Base-by-base conservation (phyloP, 495 filamentous ascomycete species). In the Talaromyces wortmannii region DNA sequence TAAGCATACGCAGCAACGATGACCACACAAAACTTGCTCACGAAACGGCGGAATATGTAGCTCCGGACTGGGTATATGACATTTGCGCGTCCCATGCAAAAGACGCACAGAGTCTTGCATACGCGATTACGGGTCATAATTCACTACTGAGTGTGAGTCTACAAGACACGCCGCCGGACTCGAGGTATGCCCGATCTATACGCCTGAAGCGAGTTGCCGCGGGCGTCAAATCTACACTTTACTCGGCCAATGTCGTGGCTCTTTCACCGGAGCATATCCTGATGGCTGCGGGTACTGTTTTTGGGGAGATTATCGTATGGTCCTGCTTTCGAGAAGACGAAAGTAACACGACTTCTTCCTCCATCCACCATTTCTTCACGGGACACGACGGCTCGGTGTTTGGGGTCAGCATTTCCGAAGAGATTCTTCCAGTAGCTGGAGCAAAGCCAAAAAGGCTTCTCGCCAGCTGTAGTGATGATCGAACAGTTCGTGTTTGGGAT, bases 311-410 rank as follows among this genome's bases (percentile, higher is more conserved):
- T 30, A 74, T 96, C 11, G 79, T 96, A 3, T 97, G 92, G 92
- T 92, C 87, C 55, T 88, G 83, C 59, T 68, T 74, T 44, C 59
- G 18, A 43, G 1, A 44, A 16, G 17, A 31, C 6, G 44, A 59
- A 43, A 50, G n/a, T 52, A 48, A 49, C 7, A 48, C 29, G 36
- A 48, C 61, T 12, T 44, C 16, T 23, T 47, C 55, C 17, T 69
- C 65, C 5, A 75, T 89, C 15, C 83, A 94, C 45, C 82, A 82
- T 53, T 83, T 87, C 29, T 89, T 97, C 58, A 82, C 82, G 5
- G 95, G 91, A 0, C 94, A 99, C 60, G 91, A 97, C 57, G 94
- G 94, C 0, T 97, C 94, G 0, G 84, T 97, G 6, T 97, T 96
- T 59, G 91, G 88, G 6, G 85, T 97, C 10, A 75, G 79, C 7